Conservation (phyloP, 805 yeast species). For the Candida morakotiae region DNA sequence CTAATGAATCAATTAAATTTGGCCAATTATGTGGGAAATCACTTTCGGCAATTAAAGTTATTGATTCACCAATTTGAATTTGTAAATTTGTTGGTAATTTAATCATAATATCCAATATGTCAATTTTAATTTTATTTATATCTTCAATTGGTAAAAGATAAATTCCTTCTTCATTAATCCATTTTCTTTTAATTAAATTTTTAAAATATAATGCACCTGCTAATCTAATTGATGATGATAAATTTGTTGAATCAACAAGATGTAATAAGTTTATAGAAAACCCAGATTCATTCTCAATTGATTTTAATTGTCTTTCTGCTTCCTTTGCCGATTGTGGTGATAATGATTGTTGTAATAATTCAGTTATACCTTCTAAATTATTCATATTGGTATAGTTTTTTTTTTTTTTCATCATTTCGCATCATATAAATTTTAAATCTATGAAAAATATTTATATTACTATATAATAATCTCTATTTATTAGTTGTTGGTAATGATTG, state of each 20-base stretch:
- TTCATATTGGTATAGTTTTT: constrained; percentile 12
- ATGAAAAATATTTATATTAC: background rate
- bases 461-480: no score
- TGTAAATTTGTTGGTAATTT: constrained; percentile 74
- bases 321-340: constrained; percentile 58
- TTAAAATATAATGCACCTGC: constrained; percentile 92
- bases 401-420: background rate
- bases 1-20: constrained; percentile 67
- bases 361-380: constrained; percentile 47
- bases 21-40: constrained; percentile 95
- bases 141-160: constrained; percentile 61
- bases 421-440: background rate
- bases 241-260: constrained; percentile 61
- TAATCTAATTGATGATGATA: constrained; percentile 57
- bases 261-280: constrained; percentile 74
- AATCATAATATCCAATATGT: constrained; percentile 85
- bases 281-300: constrained; percentile 63
- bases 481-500: constrained; percentile 27
- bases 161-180: constrained; percentile 89
- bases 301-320: constrained; percentile 62
- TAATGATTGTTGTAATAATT: constrained; percentile 59
- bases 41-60: constrained; percentile 88
- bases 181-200: constrained; percentile 75
- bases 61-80: constrained; percentile 91
- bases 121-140: constrained; percentile 63